Base-by-base conservation (phyloP, 345 rosid genomes). In the Citrus inodora region DNA sequence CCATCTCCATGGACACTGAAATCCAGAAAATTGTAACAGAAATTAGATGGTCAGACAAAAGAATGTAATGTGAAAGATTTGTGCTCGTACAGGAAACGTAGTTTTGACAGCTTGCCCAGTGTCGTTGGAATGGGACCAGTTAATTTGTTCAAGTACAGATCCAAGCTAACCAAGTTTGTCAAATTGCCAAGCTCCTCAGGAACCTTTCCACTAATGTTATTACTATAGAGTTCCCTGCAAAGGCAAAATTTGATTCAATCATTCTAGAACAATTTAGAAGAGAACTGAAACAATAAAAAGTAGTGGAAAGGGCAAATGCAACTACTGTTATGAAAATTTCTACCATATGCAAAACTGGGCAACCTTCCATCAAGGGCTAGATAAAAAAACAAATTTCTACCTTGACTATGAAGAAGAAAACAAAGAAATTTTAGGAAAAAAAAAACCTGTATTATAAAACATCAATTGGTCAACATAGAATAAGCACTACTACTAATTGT, bases 121-220 rank as follows among this genome's bases (percentile, higher is more conserved):
- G 94, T 84, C 62, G 61, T 27, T 77, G 98, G 98, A 75, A 93
- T 90, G 22, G 28, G 76, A 46, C 96, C 96, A 71, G 1, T 78
- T 84, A 93, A 86, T 1, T 22, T 63, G 88, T 93, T 93, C 88
- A 87, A 80, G 92, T 88, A 93, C 87, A 93, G 94, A 90, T 93
- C 98, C 98, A 93, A 89, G 96, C 96, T 91, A 87, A 93, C 98
- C 89, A 93, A 80, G 82, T 80, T 85, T 48, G 90, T 83, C 91
- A 93, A 83, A 81, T 90, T 93, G 64, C 98, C 98, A 79, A 93
- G 93, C 87, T 90, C 92, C 37, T 90, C 93, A 7, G 98, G 98
- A 80, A 93, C 85, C 79, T 0, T 58, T 67, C 95, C 98, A 82
- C 84, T 88, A 67, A 93, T 84, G 83, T 88, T 85, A 84, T 91